These are phyloP conservation scores for Calonectria leucothoes DNA, from an alignment of 2,329 filamentous ascomycete species.

Conservation along the genomic window DNA sequence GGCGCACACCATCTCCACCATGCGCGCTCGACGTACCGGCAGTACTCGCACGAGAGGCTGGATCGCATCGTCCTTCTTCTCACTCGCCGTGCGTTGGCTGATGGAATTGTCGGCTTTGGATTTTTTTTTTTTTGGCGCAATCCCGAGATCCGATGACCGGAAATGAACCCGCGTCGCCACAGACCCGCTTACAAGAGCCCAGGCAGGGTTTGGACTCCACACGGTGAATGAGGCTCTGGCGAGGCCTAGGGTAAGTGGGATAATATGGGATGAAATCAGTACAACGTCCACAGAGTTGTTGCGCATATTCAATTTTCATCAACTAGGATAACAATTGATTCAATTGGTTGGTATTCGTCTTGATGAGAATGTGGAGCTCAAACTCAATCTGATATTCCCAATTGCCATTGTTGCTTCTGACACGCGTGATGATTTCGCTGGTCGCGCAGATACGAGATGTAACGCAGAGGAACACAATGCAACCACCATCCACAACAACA, in stretches of 20 bases:
- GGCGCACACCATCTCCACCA: background rate
- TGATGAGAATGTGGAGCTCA: background rate
- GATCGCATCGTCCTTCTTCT: background rate
- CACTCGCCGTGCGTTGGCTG: background rate
- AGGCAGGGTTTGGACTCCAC: background rate
- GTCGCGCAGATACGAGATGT: background rate
- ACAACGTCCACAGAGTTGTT: background rate
- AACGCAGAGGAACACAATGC: background rate
- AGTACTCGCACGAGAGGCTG: conserved; percentile 1
- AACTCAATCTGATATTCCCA: background rate
- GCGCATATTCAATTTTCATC: background rate
- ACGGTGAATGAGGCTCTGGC: background rate
- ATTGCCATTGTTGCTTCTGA: background rate
- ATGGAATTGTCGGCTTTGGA: conserved; percentile 1
- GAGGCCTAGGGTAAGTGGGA: background rate
- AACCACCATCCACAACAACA: too few relatives aligned
- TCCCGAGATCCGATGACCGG: background rate
- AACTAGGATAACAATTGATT: too few relatives aligned
- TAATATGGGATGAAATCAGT: background rate
- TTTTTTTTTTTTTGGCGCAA: background rate
- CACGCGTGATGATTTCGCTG: background rate
- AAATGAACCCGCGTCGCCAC: background rate
- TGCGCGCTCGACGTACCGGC: background rate
- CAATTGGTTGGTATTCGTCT: too few relatives aligned
- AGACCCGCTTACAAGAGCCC: background rate